Conservation (phyloP, 768 basidiomycete species). For the Trametes gibbosa region DNA sequence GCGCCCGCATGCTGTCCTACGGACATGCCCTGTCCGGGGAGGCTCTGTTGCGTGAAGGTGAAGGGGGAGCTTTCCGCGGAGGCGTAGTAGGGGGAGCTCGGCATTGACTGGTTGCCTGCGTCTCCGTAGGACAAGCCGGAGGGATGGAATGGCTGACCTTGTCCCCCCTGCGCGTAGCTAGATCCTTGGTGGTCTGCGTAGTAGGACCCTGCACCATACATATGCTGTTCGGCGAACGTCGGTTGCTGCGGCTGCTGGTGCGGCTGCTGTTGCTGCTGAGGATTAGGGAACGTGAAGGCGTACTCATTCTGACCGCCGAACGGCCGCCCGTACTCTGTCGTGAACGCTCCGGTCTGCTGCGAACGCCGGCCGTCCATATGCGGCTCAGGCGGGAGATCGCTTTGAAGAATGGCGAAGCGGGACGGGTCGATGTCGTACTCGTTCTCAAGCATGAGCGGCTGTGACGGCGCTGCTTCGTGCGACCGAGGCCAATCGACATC, state of each 20-base stretch:
- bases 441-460: slow-evolving; percentile 19
- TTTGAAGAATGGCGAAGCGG: slow-evolving; percentile 20
- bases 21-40: background rate
- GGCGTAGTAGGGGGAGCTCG: slow-evolving; percentile 14
- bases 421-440: slow-evolving; percentile 25
- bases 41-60: slow-evolving; percentile 4
- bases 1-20: slow-evolving; percentile 7
- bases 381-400: slow-evolving; percentile 4
- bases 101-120: slow-evolving; percentile 7
- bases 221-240: background rate
- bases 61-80: background rate
- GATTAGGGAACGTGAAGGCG: slow-evolving; percentile 7
- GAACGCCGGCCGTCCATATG: slow-evolving; percentile 1
- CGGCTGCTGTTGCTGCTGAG: slow-evolving; percentile 2
- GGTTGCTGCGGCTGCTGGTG: background rate
- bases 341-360: background rate
- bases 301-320: slow-evolving; percentile 9
- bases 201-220: slow-evolving; percentile 4
- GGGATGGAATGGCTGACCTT: background rate
- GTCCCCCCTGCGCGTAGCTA: background rate
- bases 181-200: slow-evolving; percentile 1
- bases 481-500: slow-evolving; percentile 14
- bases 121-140: slow-evolving; percentile 1
- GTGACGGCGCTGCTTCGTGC: slow-evolving; percentile 6
- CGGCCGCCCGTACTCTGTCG: background rate